Percentiles rank a stretch among this genome's conserved stretches.
Conservation (phyloP, 2,329 filamentous ascomycete genomes). For the Helicocarpus griseus region DNA sequence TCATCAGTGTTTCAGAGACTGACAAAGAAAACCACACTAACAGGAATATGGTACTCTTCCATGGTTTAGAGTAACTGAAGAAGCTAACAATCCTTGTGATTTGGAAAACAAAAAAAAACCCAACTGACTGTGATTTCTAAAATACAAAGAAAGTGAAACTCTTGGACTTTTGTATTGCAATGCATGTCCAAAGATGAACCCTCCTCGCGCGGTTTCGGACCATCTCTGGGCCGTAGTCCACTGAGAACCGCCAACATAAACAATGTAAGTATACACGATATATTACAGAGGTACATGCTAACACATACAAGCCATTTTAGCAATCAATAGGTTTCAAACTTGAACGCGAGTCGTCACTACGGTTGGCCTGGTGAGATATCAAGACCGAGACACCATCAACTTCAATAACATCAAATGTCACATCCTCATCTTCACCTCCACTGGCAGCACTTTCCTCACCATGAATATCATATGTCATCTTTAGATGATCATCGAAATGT, state of each 20-base stretch:
- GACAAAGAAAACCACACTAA: background rate
- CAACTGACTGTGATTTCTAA: background rate
- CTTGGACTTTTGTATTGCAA: background rate
- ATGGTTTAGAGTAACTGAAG: background rate
- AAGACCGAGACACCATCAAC: background rate
- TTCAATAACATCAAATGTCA: slow-evolving; percentile 1
- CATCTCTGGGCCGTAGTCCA: background rate
- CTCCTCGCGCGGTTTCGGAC: background rate
- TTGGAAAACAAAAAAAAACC: background rate
- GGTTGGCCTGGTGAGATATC: background rate
- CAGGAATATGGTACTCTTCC: background rate
- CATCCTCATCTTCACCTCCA: background rate
- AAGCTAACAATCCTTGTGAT: background rate
- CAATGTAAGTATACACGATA: background rate
- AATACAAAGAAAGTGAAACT: background rate
- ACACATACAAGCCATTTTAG: background rate
- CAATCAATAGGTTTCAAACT: background rate
- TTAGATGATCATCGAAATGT: background rate
- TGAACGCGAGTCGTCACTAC: background rate
- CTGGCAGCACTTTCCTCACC: background rate
- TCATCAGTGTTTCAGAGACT: background rate
- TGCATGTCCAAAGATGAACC: background rate
- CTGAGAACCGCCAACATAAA: background rate
- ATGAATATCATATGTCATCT: background rate
- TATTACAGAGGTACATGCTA: background rate